Percentiles rank a stretch among this genome's conserved stretches.
Conservation (phyloP, 306 rosid genomes). For the Casuarina cunninghamiana region DNA sequence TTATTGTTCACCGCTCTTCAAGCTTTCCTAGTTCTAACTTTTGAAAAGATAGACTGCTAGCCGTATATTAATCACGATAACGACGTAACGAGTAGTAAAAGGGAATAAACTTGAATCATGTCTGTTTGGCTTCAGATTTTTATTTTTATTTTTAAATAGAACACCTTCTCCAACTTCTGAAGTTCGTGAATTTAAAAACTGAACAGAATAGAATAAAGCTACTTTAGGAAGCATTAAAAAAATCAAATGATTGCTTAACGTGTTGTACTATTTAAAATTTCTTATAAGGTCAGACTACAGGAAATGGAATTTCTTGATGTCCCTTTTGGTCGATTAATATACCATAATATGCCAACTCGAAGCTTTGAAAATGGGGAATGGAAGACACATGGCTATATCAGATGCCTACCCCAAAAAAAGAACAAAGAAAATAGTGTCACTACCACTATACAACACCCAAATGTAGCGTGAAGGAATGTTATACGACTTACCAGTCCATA, state of each 20-base stretch:
- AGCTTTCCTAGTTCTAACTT: background rate
- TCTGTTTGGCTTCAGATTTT: background rate
- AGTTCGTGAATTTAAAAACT: background rate
- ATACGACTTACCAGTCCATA: background rate
- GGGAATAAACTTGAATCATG: background rate
- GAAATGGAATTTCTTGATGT: background rate
- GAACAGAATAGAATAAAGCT: background rate
- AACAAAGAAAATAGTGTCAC: background rate
- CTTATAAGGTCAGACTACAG: background rate
- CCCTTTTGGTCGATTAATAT: constrained; percentile 8
- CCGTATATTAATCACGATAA: background rate
- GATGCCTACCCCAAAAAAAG: background rate
- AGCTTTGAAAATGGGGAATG: constrained; percentile 22
- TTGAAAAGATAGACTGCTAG: background rate
- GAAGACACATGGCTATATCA: constrained; percentile 3
- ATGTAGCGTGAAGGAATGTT: constrained; percentile 10
- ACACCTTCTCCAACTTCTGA: background rate
- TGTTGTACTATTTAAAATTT: background rate
- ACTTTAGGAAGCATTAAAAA: constrained; percentile 16
- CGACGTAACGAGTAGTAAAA: background rate
- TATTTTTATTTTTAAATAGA: background rate
- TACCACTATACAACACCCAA: constrained; percentile 1
- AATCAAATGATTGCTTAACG: background rate
- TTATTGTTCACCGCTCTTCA: background rate
- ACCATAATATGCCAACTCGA: constrained; percentile 7